Evolutionary conservation across 2,329 filamentous ascomycete genomes (phyloP), one percentile per base, ranked within the genome.

Genomic region (Penicillium brasilianum): DNA sequence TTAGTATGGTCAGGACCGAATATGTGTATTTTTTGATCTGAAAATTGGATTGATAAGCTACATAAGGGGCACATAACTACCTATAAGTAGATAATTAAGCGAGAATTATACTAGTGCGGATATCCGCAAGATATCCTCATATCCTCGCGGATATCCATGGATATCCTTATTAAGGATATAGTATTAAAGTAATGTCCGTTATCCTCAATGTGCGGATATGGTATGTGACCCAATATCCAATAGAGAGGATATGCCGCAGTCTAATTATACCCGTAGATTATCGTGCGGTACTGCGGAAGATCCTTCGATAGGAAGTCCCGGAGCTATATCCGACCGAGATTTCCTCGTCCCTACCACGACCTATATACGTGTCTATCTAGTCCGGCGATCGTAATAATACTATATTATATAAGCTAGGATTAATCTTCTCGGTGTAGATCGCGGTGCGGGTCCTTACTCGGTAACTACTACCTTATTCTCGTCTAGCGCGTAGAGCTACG

Each of bases 191-290:
- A 39, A 39, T 39, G 7, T 39, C 37, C 37, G 18, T 39, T 39
- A 39, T 39, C 37, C 37, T 39, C 37, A 39, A 39, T n/a, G 3
- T 39, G 37, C 14, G 37, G 37, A 39, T 39, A 39, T 39, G 37
- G 37, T 39, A 39, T 39, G 7, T 39, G 37, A 39, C 16, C 37
- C 37, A 39, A 39, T 39, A 39, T 39, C 37, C 37, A 39, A 39
- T 39, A 16, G 37, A 39, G 37, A 39, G 37, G 37, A 39, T 39
- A 39, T 39, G 37, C 37, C 37, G 37, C 37, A 39, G 37, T 39
- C 37, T 39, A 39, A n/a, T n/a, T n/a, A n/a, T 77, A 77, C 2
- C 76, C 74, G 55, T 76, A 76, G 30, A 70, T 75, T 67, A 76
- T 74, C 0, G 69, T 70, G 11, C 73, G 67, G 44, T 69, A 75